These are phyloP conservation scores for Penicillium brevicompactum DNA, from an alignment of 2,329 filamentous ascomycete genomes.

Conservation along the genomic window DNA sequence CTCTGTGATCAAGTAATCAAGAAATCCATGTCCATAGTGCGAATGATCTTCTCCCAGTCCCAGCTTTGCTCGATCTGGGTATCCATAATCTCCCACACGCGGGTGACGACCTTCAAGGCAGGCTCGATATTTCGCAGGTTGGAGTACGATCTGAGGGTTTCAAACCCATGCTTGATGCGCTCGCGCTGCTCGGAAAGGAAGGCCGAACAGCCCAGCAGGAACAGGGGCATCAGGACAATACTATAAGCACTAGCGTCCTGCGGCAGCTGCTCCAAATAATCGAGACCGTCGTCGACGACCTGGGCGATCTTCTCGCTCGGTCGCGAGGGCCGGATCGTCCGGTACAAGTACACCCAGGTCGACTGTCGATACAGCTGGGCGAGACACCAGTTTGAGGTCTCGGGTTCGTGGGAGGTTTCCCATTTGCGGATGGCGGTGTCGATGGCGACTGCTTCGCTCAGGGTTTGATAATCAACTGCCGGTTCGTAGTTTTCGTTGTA, in stretches of 20 bases:
- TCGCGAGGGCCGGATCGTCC: slow-evolving; percentile 61
- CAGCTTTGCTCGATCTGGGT: slow-evolving; percentile 57
- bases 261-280: slow-evolving; percentile 59
- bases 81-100: slow-evolving; percentile 64
- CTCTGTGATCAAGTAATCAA: slow-evolving; percentile 62
- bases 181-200: slow-evolving; percentile 58
- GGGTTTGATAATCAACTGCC: slow-evolving; percentile 70
- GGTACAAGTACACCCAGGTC: slow-evolving; percentile 65
- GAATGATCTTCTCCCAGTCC: slow-evolving; percentile 66
- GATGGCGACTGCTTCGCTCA: slow-evolving; percentile 74
- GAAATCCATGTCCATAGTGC: slow-evolving; percentile 62
- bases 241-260: slow-evolving; percentile 58
- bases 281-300: slow-evolving; percentile 61
- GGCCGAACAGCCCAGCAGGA: slow-evolving; percentile 63
- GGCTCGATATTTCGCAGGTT: slow-evolving; percentile 61
- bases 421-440: slow-evolving; percentile 74
- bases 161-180: slow-evolving; percentile 58
- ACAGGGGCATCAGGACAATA: slow-evolving; percentile 63
- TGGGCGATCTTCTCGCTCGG: slow-evolving; percentile 57
- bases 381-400: slow-evolving; percentile 57
- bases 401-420: slow-evolving; percentile 61
- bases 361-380: slow-evolving; percentile 64
- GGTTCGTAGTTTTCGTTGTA: slow-evolving; percentile 66
- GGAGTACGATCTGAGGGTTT: slow-evolving; percentile 57
- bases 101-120: slow-evolving; percentile 58